Percentiles rank a stretch among this genome's conserved stretches.
Conservation (phyloP, 1,139 yeast species). For the Geotrichum candidum region DNA sequence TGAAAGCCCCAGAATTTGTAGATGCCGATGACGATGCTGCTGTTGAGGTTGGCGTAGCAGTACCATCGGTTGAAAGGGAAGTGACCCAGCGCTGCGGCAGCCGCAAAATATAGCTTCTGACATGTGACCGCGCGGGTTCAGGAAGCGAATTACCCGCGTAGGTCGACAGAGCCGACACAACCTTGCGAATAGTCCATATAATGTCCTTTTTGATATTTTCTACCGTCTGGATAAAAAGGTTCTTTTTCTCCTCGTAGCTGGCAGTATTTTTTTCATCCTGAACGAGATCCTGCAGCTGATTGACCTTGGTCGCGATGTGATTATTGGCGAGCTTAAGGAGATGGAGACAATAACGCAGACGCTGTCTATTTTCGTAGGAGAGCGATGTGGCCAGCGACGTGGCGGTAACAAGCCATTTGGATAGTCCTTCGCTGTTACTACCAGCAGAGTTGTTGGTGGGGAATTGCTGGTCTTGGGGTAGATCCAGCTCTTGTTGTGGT, state of each 20-base stretch:
- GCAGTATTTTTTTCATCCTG: conserved; percentile 34
- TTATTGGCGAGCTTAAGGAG: conserved; percentile 70
- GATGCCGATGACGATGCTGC: background rate
- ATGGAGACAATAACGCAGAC: conserved; percentile 67
- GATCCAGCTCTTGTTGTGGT: background rate
- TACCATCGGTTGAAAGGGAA: conserved; percentile 24
- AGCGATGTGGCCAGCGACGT: conserved; percentile 41
- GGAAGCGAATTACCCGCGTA: conserved; percentile 70
- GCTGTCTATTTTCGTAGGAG: conserved; percentile 61
- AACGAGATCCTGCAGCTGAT: conserved; percentile 44
- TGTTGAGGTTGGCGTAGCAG: conserved; percentile 12
- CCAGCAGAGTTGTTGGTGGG: background rate
- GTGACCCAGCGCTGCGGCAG: conserved; percentile 64
- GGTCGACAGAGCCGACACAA: conserved; percentile 77
- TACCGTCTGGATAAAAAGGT: conserved; percentile 28
- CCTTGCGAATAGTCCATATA: conserved; percentile 80
- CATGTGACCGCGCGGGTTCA: conserved; percentile 80
- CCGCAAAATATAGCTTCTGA: conserved; percentile 68
- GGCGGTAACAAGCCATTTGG: conserved; percentile 34
- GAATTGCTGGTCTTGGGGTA: background rate
- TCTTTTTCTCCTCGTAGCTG: conserved; percentile 35
- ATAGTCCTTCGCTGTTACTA: background rate
- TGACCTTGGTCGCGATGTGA: conserved; percentile 60
- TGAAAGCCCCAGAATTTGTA: background rate
- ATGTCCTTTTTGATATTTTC: conserved; percentile 67